Percentiles rank a stretch among this genome's conserved stretches.
phyloP scores from a whole-genome alignment of 805 yeast species.

The Saccharomycodes ludwigii region DNA sequence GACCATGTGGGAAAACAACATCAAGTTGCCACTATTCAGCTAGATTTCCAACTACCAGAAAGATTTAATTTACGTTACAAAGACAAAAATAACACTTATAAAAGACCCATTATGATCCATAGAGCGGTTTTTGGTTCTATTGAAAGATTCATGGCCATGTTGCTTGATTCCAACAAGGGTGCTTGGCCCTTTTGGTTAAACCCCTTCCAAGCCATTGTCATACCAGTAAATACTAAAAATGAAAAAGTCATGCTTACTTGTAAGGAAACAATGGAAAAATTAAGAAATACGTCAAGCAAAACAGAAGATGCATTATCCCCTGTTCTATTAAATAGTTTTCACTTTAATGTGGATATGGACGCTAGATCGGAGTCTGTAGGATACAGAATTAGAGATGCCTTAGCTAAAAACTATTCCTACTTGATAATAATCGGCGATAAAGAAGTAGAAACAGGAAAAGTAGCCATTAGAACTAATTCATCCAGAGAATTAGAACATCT shows the following conservation, averaged over 20 bases:
- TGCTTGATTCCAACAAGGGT: conserved; percentile 83
- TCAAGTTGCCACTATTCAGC: conserved; percentile 91
- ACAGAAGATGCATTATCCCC: conserved; percentile 25
- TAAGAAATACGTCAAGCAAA: conserved; percentile 24
- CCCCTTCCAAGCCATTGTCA: conserved; percentile 77
- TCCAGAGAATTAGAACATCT: conserved; percentile 33
- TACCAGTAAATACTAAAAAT: conserved; percentile 67
- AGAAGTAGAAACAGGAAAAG: conserved; percentile 48
- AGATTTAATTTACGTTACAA: conserved; percentile 67
- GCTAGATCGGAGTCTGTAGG: conserved; percentile 68
- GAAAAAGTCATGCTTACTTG: conserved; percentile 33
- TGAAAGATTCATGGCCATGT: conserved; percentile 82
- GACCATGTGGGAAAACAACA: conserved; percentile 75
- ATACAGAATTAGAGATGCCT: conserved; percentile 67
- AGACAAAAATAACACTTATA: conserved; percentile 34
- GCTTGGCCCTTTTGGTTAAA: conserved; percentile 97
- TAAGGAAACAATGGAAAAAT: conserved; percentile 27
- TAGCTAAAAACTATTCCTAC: conserved; percentile 61
- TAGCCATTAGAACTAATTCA: conserved; percentile 52
- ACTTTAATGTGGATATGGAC: conserved; percentile 69
- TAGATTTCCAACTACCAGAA: conserved; percentile 88
- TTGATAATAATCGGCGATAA: conserved; percentile 80
- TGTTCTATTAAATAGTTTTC: conserved; percentile 43
- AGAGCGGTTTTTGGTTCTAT: conserved; percentile 92
- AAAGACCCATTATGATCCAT: conserved; percentile 87